Base-by-base conservation (phyloP, 1,284 basidiomycete species). In the Xerocomus minutiporus region DNA sequence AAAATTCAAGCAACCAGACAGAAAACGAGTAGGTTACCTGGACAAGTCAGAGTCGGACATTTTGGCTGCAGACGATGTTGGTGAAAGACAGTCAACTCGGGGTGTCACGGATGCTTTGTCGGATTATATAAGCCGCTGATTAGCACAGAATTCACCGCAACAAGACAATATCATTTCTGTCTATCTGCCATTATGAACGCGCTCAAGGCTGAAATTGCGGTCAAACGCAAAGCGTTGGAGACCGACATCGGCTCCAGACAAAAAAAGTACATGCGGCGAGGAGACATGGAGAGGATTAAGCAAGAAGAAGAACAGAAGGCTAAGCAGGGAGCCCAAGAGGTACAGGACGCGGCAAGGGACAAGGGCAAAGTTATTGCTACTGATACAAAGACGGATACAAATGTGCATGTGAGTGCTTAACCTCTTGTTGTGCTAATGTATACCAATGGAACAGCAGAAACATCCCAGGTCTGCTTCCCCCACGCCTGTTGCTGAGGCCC, bases 261-360 rank as follows among this genome's bases (percentile, higher is more conserved):
- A 1, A 80, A 76, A 23, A 96, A 96, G 72, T 97, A 97, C 68
- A 82, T 95, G 81, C 83, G 89, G 41, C 80, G 86, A 58, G 91
- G 89, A 15, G 94, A 97, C 26, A 71, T 88, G 23, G 83, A 88
- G 57, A 83, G 84, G 36, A 71, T 91, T 40, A 86, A 82, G 59
- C 83, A 85, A 61, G 81, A 88, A 57, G 73, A 78, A 53, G 81
- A 84, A 59, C 73, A 73, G 40, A 80, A 78, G 56, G 79, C 75
- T 46, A 73, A 70, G 35, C 76, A 82, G 57, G 78, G 72, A 53
- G 71, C 71, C 59, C 66, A 66, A 52, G 66, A 61, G 41, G 66
- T 63, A 51, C 68, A 69, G 57, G 69, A 67, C 47, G 67, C 68
- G 44, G 64, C 61, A 36, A 68, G 67, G 34, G 71, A 61, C 9